Conservation (phyloP, 208 protist genomes). For the Wallacemonas sp. region DNA sequence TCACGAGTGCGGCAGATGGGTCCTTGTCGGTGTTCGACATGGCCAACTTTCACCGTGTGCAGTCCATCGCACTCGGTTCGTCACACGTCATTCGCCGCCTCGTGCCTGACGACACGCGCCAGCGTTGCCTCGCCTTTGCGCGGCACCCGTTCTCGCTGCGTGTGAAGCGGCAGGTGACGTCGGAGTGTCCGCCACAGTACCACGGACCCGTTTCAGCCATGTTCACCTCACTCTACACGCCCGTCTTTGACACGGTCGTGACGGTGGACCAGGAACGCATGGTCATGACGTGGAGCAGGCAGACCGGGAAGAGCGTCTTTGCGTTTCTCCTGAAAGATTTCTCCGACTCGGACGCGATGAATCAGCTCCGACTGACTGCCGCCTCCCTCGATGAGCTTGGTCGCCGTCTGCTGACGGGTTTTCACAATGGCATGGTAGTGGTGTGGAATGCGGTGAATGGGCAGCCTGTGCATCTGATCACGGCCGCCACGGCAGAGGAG, state of each 20-base stretch:
- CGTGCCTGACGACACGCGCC: conserved; percentile 29
- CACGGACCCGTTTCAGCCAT: conserved; percentile 60
- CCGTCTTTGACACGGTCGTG: conserved; percentile 65
- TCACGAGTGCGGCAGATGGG: conserved; percentile 64
- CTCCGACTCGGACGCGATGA: conserved; percentile 62
- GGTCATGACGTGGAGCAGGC: conserved; percentile 75
- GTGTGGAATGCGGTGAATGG: conserved; percentile 87
- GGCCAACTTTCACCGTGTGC: conserved; percentile 56
- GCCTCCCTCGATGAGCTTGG: conserved; percentile 59
- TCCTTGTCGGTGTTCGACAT: conserved; percentile 69
- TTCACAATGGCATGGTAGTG: conserved; percentile 69
- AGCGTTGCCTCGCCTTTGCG: conserved; percentile 50
- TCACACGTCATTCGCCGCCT: conserved; percentile 26
- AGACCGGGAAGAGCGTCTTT: conserved; percentile 57
- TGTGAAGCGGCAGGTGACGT: conserved; percentile 54
- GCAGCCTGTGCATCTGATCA: conserved; percentile 71
- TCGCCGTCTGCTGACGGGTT: conserved; percentile 75
- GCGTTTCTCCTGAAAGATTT: conserved; percentile 80
- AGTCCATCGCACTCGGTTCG: conserved; percentile 44
- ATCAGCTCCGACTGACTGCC: conserved; percentile 44
- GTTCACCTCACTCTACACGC: conserved; percentile 55
- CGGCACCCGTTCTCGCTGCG: conserved; percentile 54
- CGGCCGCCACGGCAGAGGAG: conserved; percentile 31
- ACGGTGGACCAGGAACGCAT: conserved; percentile 72
- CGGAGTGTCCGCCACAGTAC: conserved; percentile 55